These are phyloP conservation scores for Vitis rotundifolia DNA, from an alignment of 164 flowering plant genomes.

Conservation along the genomic window DNA sequence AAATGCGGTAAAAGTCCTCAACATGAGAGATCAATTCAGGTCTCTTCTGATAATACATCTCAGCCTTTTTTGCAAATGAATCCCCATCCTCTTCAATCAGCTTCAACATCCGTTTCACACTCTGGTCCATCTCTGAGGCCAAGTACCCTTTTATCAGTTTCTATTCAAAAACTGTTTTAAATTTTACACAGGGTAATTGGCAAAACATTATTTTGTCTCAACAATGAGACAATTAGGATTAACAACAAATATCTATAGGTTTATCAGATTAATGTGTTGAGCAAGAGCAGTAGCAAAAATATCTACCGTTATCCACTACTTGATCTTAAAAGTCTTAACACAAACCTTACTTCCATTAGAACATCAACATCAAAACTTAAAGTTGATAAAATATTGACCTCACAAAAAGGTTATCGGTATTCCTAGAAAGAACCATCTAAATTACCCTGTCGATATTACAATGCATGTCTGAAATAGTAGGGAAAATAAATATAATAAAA, in stretches of 20 bases:
- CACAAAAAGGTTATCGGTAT: too few species aligned
- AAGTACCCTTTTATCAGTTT: slow-evolving; percentile 27
- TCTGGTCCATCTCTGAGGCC: slow-evolving; percentile 77
- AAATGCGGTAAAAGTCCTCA: slow-evolving; percentile 84
- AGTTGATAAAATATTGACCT: too few species aligned
- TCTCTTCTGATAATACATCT: slow-evolving; percentile 86
- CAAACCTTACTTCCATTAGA: slow-evolving; percentile 6
- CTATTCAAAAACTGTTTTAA: not conserved
- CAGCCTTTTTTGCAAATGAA: slow-evolving; percentile 86
- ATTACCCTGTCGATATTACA: too few species aligned
- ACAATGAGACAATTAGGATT: slow-evolving; percentile 5
- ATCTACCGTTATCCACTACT: not conserved
- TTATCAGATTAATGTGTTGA: not conserved
- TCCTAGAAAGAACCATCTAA: too few species aligned
- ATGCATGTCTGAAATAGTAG: too few species aligned
- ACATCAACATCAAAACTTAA: not conserved
- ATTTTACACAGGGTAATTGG: not conserved
- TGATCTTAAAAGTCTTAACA: not conserved
- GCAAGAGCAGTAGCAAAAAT: not conserved
- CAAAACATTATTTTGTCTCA: not conserved
- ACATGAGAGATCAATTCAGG: slow-evolving; percentile 76
- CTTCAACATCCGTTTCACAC: slow-evolving; percentile 76
- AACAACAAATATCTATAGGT: not conserved
- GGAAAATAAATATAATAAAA: too few species aligned
- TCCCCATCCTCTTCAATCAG: slow-evolving; percentile 94